Percentiles rank a stretch among this genome's conserved stretches.
These are phyloP conservation scores for Ilyonectria mors-panacis DNA, from an alignment of 2,329 filamentous ascomycete species.

Conservation along the genomic window DNA sequence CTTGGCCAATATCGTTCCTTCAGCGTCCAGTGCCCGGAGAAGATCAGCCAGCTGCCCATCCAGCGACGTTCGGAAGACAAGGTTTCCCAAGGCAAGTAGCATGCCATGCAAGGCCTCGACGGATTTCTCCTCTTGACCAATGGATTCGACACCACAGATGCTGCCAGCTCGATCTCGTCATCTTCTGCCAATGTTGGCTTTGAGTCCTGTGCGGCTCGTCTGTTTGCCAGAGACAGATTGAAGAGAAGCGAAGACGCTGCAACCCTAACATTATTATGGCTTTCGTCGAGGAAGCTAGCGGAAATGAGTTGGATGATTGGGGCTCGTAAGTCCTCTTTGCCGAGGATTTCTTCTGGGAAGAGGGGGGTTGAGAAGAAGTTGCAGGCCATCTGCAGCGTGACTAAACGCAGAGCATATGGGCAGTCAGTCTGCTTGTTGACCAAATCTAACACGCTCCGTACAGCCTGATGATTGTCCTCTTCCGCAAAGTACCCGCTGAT, in stretches of 20 bases:
- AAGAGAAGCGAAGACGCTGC: constrained; percentile 87
- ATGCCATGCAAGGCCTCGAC: constrained; percentile 83
- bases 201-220: constrained; percentile 72
- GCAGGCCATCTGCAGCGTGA: constrained; percentile 86
- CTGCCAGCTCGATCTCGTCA: constrained; percentile 85
- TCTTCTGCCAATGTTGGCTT: constrained; percentile 74
- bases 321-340: constrained; percentile 64
- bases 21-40: constrained; percentile 83
- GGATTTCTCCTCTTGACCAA: constrained; percentile 71
- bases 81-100: constrained; percentile 80
- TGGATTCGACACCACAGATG: constrained; percentile 85
- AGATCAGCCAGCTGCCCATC: constrained; percentile 86
- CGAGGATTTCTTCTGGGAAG: constrained; percentile 76
- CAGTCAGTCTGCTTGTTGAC: constrained; percentile 71
- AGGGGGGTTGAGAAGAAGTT: constrained; percentile 86
- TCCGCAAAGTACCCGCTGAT: constrained; percentile 88
- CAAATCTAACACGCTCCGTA: constrained; percentile 72
- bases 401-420: constrained; percentile 87
- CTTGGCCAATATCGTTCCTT: constrained; percentile 73
- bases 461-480: constrained; percentile 75
- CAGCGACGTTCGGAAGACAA: constrained; percentile 79
- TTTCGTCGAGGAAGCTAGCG: constrained; percentile 83
- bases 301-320: constrained; percentile 80
- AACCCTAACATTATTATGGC: constrained; percentile 81
- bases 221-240: constrained; percentile 83